Base-by-base conservation (phyloP, 2,329 filamentous ascomycete species). In the Phaeosphaeria sp. region DNA sequence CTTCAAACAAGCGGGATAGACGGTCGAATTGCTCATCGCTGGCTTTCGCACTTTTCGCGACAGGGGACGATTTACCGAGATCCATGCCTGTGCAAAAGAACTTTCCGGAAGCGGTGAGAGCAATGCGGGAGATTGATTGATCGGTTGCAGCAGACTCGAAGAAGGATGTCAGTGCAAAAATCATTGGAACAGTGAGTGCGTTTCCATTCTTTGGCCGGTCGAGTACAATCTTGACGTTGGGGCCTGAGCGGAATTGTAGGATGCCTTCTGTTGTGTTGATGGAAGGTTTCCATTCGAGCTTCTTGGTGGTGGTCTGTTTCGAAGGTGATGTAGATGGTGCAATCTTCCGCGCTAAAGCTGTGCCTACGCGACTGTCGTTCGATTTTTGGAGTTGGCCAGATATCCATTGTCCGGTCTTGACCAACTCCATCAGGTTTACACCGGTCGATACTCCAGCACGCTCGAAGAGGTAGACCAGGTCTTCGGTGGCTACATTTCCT, bases 51-150 rank as follows among this genome's bases (percentile, higher is more conserved):
- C 15, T n/a, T 21, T 22, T 30, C 41, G 44, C 50, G 66, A 72
- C 11, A 65, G 68, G 10, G 67, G 39, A 47, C 3, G 7, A 25
- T n/a, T 30, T 33, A 57, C 70, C 54, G 0, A 79, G 67, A 53
- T 80, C 76, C 78, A 80, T 78, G 3, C 77, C 79, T 0, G 78
- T 78, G 56, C 77, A 81, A 58, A 81, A 80, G 62, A 68, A 79
- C 47, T 71, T 75, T 7, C 79, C 79, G 1, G 56, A 61, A 0
- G 69, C 77, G 0, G 68, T 75, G 5, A 81, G 55, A 49, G 75
- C 65, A 7, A 81, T 72, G 1, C 78, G 77, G n/a, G 64, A 71
- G 5, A 79, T 63, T 0, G 65, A 60, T 1, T 54, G 42, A 52
- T 80, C 71, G 0, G 21, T 43, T 5, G 62, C 63, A 6, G 63